Conservation (phyloP, 2,329 filamentous ascomycete genomes). For the Alternaria postmessia region DNA sequence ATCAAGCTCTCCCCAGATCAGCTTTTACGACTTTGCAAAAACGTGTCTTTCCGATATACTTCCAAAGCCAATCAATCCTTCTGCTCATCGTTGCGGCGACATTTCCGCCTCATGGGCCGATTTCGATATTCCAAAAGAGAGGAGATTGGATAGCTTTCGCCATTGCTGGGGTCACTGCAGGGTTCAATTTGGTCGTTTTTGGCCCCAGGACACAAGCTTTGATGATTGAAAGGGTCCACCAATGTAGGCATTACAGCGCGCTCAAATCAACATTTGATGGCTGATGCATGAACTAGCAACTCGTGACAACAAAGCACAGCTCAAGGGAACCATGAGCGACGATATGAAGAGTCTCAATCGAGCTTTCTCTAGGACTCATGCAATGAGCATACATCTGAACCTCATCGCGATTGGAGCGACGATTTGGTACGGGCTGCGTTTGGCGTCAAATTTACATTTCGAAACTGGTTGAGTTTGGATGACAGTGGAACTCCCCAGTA, state of each 20-base stretch:
- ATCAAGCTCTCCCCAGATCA: conserved; percentile 45
- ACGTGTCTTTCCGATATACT: conserved; percentile 53
- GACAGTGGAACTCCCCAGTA: neutral
- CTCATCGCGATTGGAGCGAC: conserved; percentile 48
- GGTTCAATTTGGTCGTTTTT: conserved; percentile 48
- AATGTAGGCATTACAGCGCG: conserved; percentile 26
- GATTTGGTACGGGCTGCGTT: conserved; percentile 31
- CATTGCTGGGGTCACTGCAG: conserved; percentile 42
- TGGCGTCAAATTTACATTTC: conserved; percentile 7
- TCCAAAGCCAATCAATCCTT: conserved; percentile 49
- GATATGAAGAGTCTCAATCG: conserved; percentile 41
- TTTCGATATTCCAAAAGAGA: conserved; percentile 34
- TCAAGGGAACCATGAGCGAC: conserved; percentile 5
- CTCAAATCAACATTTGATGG: neutral
- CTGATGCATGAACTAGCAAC: conserved; percentile 22
- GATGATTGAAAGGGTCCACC: conserved; percentile 48
- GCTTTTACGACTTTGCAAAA: conserved; percentile 53
- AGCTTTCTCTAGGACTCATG: conserved; percentile 49
- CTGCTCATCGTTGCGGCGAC: conserved; percentile 47
- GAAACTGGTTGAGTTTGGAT: neutral
- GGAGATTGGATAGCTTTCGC: conserved; percentile 38
- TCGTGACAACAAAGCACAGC: conserved; percentile 18
- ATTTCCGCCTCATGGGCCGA: conserved; percentile 43
- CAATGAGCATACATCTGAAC: conserved; percentile 56
- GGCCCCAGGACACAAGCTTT: conserved; percentile 46